A percentile compares a stretch with the other conserved stretches of the same genome.
phyloP scores from a whole-genome alignment of 208 protist species.

The Leishmania tropica region DNA sequence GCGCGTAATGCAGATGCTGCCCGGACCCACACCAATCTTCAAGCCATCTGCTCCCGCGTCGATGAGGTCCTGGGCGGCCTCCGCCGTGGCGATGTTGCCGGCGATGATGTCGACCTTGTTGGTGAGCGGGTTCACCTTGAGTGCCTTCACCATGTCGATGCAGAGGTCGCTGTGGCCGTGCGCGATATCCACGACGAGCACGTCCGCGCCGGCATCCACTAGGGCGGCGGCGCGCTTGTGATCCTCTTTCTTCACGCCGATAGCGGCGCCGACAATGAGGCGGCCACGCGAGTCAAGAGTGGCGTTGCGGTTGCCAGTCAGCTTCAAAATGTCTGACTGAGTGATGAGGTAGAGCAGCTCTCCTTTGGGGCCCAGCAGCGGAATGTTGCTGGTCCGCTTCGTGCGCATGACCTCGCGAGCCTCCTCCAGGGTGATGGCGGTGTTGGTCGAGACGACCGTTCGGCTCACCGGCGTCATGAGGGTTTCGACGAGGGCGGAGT shows the following conservation, averaged over 20 bases:
- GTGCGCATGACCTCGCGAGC: slow-evolving; percentile 65
- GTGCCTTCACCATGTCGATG: slow-evolving; percentile 79
- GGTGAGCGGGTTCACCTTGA: slow-evolving; percentile 75
- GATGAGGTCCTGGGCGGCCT: slow-evolving; percentile 85
- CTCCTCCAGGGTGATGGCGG: slow-evolving; percentile 67
- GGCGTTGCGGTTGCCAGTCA: slow-evolving; percentile 68
- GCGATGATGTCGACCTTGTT: slow-evolving; percentile 83
- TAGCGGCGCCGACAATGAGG: slow-evolving; percentile 82
- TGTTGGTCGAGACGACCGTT: slow-evolving; percentile 56
- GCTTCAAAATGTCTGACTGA: slow-evolving; percentile 78
- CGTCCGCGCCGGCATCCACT: slow-evolving; percentile 76
- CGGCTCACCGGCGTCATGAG: slow-evolving; percentile 79
- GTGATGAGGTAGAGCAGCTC: slow-evolving; percentile 87
- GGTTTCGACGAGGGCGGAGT: slow-evolving; percentile 34
- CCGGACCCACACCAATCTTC: slow-evolving; percentile 89
- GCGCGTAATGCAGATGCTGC: slow-evolving; percentile 90
- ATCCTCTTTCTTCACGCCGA: slow-evolving; percentile 88
- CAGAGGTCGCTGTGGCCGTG: slow-evolving; percentile 90
- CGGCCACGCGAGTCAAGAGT: slow-evolving; percentile 76
- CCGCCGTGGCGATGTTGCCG: slow-evolving; percentile 87
- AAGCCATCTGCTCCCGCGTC: slow-evolving; percentile 88
- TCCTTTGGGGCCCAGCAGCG: slow-evolving; percentile 54
- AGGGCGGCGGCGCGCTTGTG: slow-evolving; percentile 59
- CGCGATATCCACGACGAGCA: slow-evolving; percentile 92
- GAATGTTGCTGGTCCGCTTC: slow-evolving; percentile 68